Conservation (phyloP, 106 monocot genomes). For the Apostasia ramifera region DNA sequence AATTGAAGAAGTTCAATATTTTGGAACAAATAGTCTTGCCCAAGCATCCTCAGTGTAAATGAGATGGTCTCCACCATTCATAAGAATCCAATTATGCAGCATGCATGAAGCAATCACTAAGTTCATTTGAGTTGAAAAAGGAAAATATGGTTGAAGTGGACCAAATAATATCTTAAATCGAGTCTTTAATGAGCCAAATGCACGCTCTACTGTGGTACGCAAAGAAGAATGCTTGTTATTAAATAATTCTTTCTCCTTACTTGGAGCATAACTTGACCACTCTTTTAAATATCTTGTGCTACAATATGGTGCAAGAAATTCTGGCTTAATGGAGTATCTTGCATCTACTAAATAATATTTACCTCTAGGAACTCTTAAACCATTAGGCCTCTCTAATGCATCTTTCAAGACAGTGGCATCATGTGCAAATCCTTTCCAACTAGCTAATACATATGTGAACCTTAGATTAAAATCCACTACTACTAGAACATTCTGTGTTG, state of each 20-base stretch:
- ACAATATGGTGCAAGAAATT: background rate
- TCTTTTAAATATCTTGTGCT: conserved; percentile 5
- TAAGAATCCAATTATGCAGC: no score
- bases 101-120: no score
- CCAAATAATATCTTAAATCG: no score
- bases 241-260: background rate
- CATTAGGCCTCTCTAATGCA: background rate
- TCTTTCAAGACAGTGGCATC: background rate
- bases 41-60: no score
- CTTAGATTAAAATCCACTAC: background rate
- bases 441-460: background rate
- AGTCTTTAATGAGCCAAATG: no score
- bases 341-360: background rate
- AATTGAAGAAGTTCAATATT: no score
- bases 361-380: background rate
- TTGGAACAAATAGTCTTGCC: no score
- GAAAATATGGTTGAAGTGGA: no score
- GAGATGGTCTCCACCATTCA: no score
- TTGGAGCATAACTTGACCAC: no score
- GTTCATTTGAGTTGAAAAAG: no score
- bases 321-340: background rate
- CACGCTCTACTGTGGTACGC: no score
- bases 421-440: background rate
- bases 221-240: conserved; percentile 1
- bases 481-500: background rate